Percentiles rank a stretch among this genome's conserved stretches.
These are phyloP conservation scores for Cutaneotrichosporon sp. DNA, from an alignment of 1,284 basidiomycete species.

Conservation along the genomic window DNA sequence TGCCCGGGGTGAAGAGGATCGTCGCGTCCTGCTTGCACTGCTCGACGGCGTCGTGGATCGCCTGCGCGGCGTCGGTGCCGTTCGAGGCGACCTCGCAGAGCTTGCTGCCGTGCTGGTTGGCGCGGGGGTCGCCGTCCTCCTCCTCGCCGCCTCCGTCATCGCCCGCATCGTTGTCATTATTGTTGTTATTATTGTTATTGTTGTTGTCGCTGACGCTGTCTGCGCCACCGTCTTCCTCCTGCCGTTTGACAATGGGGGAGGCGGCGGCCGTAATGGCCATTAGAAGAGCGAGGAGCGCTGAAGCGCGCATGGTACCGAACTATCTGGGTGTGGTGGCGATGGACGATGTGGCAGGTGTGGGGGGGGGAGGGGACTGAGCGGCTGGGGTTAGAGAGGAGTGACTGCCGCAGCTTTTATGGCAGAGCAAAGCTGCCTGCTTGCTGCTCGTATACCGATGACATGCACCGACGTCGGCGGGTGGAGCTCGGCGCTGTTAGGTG, in stretches of 20 bases:
- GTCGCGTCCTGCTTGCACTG: conserved; percentile 6
- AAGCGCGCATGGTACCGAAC: not conserved
- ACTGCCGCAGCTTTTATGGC: too few species aligned
- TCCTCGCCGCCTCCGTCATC: not conserved
- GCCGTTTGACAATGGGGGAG: not conserved
- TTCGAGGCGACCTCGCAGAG: conserved; percentile 4
- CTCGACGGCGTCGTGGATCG: not conserved
- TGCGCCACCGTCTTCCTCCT: not conserved
- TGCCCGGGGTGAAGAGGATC: conserved; percentile 3
- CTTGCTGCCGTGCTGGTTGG: conserved; percentile 3
- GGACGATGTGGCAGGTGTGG: too few species aligned
- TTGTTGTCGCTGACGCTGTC: too few species aligned
- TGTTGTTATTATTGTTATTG: not conserved
- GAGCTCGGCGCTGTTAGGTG: too few species aligned
- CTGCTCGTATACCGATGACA: too few species aligned
- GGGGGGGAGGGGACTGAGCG: too few species aligned
- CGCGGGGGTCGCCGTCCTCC: conserved; percentile 1
- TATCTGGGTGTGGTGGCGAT: too few species aligned
- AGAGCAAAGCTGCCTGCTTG: too few species aligned
- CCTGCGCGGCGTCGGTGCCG: not conserved
- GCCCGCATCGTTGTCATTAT: not conserved
- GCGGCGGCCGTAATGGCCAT: not conserved
- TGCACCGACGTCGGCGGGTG: too few species aligned
- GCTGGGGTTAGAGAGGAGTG: too few species aligned
- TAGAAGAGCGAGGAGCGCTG: not conserved